phyloP scores from a whole-genome alignment of 371 early-diverging fungal species.

The Mucor irregularis region DNA sequence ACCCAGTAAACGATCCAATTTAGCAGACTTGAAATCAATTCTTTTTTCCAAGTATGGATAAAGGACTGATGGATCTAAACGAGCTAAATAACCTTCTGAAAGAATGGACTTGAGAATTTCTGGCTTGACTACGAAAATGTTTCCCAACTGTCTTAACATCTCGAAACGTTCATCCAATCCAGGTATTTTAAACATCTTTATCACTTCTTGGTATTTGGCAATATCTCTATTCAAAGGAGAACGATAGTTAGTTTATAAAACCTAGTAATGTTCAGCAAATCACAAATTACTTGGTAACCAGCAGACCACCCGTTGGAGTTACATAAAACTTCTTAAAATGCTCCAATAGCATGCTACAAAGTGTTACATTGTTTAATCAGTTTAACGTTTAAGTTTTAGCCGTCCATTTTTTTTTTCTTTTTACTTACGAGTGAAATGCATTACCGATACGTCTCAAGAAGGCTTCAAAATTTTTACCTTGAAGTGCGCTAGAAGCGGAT shows the following conservation, averaged over 20 bases:
- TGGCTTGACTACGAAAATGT: conserved; percentile 89
- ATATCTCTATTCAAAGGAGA: conserved; percentile 83
- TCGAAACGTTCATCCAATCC: conserved; percentile 83
- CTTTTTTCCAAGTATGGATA: conserved; percentile 86
- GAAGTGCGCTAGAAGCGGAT: conserved; percentile 62
- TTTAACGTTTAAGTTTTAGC: neutral
- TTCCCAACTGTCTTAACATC: conserved; percentile 90
- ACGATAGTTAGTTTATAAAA: neutral
- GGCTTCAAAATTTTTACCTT: conserved; percentile 78
- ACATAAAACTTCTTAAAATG: conserved; percentile 90
- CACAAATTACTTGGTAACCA: conserved; percentile 78
- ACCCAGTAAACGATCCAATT: conserved; percentile 62
- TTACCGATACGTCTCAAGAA: conserved; percentile 80
- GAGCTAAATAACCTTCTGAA: conserved; percentile 79
- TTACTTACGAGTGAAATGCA: conserved; percentile 57
- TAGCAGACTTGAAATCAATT: conserved; percentile 80
- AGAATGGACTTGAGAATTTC: conserved; percentile 84
- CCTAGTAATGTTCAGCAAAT: neutral
- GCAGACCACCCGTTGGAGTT: conserved; percentile 80
- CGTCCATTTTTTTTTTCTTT: neutral
- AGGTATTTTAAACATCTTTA: conserved; percentile 75
- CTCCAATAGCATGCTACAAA: conserved; percentile 81
- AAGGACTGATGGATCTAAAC: conserved; percentile 74
- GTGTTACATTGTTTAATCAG: neutral
- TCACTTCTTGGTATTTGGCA: conserved; percentile 87